phyloP scores from a whole-genome alignment of 441 rosid species.

The Melastoma candidum region DNA sequence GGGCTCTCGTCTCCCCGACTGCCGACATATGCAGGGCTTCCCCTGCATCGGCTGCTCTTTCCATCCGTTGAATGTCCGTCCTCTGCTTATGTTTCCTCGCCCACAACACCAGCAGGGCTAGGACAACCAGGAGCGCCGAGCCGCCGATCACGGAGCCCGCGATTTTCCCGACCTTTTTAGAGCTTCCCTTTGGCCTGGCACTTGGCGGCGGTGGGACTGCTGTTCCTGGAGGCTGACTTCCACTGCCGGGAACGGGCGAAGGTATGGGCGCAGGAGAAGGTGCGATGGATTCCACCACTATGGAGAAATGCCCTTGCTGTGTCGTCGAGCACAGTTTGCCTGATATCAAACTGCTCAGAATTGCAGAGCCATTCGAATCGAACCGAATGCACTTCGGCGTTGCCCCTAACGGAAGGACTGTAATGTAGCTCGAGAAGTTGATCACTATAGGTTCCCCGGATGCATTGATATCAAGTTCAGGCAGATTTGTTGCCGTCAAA shows the following conservation, averaged over 20 bases:
- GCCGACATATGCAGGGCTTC: constrained; percentile 71
- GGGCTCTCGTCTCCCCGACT: constrained; percentile 68
- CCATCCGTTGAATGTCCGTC: constrained; percentile 69
- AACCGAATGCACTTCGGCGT: constrained; percentile 11
- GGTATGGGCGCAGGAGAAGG: constrained; percentile 12
- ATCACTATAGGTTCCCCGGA: constrained; percentile 10
- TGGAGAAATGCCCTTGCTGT: constrained; percentile 20
- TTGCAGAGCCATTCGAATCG: constrained; percentile 10
- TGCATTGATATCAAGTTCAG: constrained; percentile 11
- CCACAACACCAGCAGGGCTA: constrained; percentile 41
- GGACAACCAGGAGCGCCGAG: constrained; percentile 36
- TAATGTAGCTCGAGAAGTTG: constrained; percentile 7
- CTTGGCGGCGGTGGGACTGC: neutral
- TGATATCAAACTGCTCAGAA: constrained; percentile 4
- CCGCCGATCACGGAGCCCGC: constrained; percentile 78
- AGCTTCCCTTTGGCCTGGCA: constrained; percentile 20
- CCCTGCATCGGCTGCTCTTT: constrained; percentile 83
- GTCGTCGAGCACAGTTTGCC: constrained; percentile 12
- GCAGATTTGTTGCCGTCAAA: constrained; percentile 14
- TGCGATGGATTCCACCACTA: constrained; percentile 14
- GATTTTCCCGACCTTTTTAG: constrained; percentile 45
- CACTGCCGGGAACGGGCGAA: neutral
- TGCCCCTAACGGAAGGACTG: constrained; percentile 11
- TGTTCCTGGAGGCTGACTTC: neutral
- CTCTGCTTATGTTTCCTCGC: constrained; percentile 45